phyloP scores from a whole-genome alignment of 495 filamentous ascomycete genomes.

The Symbiotaphrina buchneri region DNA sequence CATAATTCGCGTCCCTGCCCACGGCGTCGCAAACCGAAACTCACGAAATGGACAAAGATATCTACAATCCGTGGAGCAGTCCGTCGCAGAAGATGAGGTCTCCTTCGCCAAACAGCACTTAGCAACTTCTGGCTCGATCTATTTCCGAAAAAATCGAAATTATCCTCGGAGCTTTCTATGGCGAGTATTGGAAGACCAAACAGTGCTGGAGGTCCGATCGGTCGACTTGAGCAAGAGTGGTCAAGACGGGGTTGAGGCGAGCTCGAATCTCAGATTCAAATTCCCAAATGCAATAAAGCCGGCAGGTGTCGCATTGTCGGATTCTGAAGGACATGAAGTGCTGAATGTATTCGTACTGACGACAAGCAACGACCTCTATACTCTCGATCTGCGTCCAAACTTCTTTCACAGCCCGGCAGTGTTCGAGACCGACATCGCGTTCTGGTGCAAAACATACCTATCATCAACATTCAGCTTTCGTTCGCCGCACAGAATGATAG shows the following conservation, averaged over 20 bases:
- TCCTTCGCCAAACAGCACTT: conserved; percentile 46
- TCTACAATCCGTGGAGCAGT: conserved; percentile 17
- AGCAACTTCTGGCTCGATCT: conserved; percentile 61
- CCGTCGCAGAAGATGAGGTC: conserved; percentile 43
- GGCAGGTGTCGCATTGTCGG: conserved; percentile 58
- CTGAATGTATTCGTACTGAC: conserved; percentile 68
- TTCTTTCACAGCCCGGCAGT: conserved; percentile 47
- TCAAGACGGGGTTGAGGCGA: conserved; percentile 38
- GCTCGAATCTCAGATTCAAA: conserved; percentile 46
- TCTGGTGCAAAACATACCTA: conserved; percentile 53
- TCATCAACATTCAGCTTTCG: conserved; percentile 56
- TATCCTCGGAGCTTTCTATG: conserved; percentile 76
- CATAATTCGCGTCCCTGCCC: conserved; percentile 29
- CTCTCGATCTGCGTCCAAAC: conserved; percentile 54
- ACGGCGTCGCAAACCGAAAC: conserved; percentile 10
- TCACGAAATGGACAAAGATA: conserved; percentile 11
- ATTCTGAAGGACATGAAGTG: conserved; percentile 53
- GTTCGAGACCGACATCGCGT: conserved; percentile 43
- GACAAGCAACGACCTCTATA: conserved; percentile 51
- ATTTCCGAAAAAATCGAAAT: conserved; percentile 49
- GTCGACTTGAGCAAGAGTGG: conserved; percentile 58
- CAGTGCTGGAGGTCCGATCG: conserved; percentile 59
- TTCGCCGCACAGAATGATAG: conserved; percentile 58
- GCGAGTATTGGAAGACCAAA: conserved; percentile 64
- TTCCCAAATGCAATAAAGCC: conserved; percentile 51